Evolutionary conservation across 2,329 filamentous ascomycete species (phyloP).

Genomic region (Ophiostoma sp.): DNA sequence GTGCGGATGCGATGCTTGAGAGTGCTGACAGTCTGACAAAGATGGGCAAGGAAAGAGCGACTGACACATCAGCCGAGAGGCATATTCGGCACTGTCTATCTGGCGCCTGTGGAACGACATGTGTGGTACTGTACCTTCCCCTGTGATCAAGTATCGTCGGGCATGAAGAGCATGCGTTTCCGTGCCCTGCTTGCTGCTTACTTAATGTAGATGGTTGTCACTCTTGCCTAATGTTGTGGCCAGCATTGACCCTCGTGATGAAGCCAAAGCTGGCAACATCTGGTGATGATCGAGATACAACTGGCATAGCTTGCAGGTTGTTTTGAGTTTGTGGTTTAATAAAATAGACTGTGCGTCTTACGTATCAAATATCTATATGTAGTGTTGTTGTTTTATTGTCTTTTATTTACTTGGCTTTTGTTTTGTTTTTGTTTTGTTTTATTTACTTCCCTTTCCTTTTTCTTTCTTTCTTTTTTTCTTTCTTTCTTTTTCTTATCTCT

Average conservation of each 20-base stretch:
- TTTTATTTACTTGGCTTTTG: no score
- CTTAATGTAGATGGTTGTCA: not conserved
- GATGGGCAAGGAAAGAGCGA: not conserved
- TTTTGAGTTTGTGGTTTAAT: no score
- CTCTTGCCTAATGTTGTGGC: not conserved
- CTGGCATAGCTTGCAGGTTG: no score
- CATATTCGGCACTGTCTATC: not conserved
- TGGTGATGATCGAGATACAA: not conserved
- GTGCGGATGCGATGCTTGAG: not conserved
- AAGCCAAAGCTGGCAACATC: not conserved
- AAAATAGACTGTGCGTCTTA: no score
- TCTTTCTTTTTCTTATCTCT: no score
- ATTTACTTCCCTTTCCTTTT: no score
- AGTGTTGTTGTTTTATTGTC: no score
- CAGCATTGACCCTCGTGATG: not conserved
- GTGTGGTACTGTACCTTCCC: not conserved
- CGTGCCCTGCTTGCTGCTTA: not conserved
- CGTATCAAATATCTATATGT: not conserved
- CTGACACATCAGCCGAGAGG: not conserved
- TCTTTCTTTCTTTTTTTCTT: no score
- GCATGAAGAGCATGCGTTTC: not conserved
- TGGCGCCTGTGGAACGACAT: not conserved
- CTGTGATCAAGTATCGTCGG: not conserved
- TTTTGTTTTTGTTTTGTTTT: not conserved
- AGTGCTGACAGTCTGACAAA: no score